A percentile compares a stretch with the other conserved stretches of the same genome.
Conservation (phyloP, 768 basidiomycete genomes). For the Dentipellis sp. region DNA sequence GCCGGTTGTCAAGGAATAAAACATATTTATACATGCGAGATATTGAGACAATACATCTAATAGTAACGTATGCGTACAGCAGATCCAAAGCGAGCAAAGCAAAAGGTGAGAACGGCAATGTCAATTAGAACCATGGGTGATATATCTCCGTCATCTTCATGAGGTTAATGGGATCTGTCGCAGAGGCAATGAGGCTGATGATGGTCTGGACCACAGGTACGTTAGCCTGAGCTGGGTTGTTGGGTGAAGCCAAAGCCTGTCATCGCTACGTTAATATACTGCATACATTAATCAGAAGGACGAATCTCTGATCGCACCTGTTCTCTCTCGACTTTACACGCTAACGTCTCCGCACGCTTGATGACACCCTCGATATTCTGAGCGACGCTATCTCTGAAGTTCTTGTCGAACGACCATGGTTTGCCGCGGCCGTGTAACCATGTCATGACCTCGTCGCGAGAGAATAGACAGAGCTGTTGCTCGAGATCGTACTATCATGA, state of each 20-base stretch:
- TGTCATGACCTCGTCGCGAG: slow-evolving; percentile 83
- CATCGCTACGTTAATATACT: neutral
- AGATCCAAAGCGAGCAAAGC: neutral
- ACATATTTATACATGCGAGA: neutral
- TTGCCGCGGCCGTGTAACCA: slow-evolving; percentile 57
- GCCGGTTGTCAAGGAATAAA: neutral
- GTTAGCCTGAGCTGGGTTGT: slow-evolving; percentile 27
- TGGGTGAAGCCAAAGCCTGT: slow-evolving; percentile 22
- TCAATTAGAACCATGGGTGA: slow-evolving; percentile 70
- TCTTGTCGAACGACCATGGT: slow-evolving; percentile 45
- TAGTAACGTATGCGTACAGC: neutral
- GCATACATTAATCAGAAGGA: neutral
- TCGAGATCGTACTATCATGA: slow-evolving; percentile 74
- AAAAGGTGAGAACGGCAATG: neutral
- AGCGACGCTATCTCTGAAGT: slow-evolving; percentile 48
- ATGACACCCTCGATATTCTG: slow-evolving; percentile 61
- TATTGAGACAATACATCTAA: neutral
- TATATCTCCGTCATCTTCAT: slow-evolving; percentile 81
- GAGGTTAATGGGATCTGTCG: slow-evolving; percentile 80
- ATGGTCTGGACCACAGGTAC: slow-evolving; percentile 73
- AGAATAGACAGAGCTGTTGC: slow-evolving; percentile 83
- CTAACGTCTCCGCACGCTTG: slow-evolving; percentile 73
- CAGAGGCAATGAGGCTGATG: slow-evolving; percentile 72
- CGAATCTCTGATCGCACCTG: slow-evolving; percentile 36
- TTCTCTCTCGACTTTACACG: slow-evolving; percentile 81